Evolutionary conservation across 805 yeast species (phyloP).

Genomic region (Teunomyces funiuensis): DNA sequence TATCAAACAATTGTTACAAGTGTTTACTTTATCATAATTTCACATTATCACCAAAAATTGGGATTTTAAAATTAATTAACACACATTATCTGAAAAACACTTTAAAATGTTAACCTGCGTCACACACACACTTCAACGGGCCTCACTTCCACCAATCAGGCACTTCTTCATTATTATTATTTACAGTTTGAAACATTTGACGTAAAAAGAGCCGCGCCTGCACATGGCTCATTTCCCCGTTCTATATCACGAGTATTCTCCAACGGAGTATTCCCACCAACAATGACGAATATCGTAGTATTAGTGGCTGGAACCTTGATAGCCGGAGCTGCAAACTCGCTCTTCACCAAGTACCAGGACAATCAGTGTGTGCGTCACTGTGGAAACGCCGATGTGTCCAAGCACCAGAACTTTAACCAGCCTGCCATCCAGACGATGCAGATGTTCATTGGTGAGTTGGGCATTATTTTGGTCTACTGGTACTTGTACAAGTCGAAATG

Average conservation of each 20-base stretch:
- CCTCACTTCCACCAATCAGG: too few relatives aligned
- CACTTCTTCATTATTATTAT: neutral
- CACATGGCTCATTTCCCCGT: neutral
- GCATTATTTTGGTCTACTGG: constrained; percentile 45
- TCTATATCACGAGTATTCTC: neutral
- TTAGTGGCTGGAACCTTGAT: constrained; percentile 53
- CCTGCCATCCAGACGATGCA: constrained; percentile 79
- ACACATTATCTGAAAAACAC: too few relatives aligned
- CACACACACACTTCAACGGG: too few relatives aligned
- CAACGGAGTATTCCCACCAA: neutral
- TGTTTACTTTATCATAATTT: too few relatives aligned
- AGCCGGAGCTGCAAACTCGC: constrained; percentile 72
- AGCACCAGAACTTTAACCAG: constrained; percentile 61
- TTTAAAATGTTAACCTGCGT: too few relatives aligned
- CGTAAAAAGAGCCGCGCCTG: neutral
- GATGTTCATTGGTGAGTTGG: constrained; percentile 75
- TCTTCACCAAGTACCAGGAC: constrained; percentile 75
- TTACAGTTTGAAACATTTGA: neutral
- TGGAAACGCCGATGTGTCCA: constrained; percentile 39
- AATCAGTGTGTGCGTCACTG: constrained; percentile 67
- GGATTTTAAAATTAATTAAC: too few relatives aligned
- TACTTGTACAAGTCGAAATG: constrained; percentile 21
- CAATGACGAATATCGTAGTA: constrained; percentile 2
- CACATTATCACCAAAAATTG: too few relatives aligned
- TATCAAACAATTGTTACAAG: too few relatives aligned